Evolutionary conservation across 805 yeast species (phyloP).

Genomic region (Candida dajiaensis): DNA sequence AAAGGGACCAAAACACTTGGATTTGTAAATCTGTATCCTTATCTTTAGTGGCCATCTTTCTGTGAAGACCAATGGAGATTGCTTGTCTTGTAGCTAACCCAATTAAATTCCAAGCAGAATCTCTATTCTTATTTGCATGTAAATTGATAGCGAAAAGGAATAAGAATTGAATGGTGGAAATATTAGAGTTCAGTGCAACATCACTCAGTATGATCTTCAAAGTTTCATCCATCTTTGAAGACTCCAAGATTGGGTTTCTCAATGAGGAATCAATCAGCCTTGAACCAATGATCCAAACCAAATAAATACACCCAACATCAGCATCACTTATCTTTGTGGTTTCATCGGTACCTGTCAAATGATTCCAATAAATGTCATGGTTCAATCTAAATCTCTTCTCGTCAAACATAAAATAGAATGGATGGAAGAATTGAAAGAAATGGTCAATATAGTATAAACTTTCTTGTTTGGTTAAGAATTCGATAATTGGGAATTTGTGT

Average conservation of each 20-base stretch:
- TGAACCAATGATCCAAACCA: conserved; percentile 33
- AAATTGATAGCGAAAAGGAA: conserved; percentile 37
- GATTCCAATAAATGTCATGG: conserved; percentile 35
- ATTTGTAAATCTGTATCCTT: conserved; percentile 24
- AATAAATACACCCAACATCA: conserved; percentile 38
- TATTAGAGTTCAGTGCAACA: conserved; percentile 37
- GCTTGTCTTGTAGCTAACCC: conserved; percentile 44
- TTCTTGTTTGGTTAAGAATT: conserved; percentile 27
- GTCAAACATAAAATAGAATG: conserved; percentile 37
- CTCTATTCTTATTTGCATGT: conserved; percentile 39
- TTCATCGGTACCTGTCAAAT: conserved; percentile 2
- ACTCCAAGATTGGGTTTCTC: conserved; percentile 11
- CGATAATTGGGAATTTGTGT: conserved; percentile 33
- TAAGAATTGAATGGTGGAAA: conserved; percentile 39
- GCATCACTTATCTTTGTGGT: conserved; percentile 11
- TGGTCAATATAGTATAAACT: conserved; percentile 31
- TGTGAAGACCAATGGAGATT: conserved; percentile 42
- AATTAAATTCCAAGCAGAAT: conserved; percentile 41
- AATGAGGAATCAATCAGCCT: conserved; percentile 20
- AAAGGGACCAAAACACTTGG: conserved; percentile 36
- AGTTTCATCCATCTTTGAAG: conserved; percentile 32
- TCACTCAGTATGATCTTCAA: conserved; percentile 38
- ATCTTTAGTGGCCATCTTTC: conserved; percentile 26
- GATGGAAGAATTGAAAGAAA: conserved; percentile 39
- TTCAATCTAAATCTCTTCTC: conserved; percentile 26